Conservation (phyloP, 75 land plant genomes). For the Sequoia sempervirens region DNA sequence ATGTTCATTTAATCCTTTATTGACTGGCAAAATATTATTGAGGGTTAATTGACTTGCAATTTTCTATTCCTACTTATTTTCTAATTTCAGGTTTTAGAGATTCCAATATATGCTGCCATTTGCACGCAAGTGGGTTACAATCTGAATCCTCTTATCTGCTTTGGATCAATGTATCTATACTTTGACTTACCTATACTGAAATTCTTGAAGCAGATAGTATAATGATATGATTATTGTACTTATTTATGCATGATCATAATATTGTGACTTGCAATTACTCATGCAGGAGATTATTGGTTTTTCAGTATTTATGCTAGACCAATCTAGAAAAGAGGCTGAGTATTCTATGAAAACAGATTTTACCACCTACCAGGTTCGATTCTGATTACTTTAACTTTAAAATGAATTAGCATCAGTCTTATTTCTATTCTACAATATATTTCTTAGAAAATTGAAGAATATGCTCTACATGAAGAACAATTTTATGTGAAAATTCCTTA, state of each 20-base stretch:
- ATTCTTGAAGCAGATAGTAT: background rate
- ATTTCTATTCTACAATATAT: too few species aligned
- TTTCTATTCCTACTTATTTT: background rate
- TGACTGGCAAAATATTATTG: background rate
- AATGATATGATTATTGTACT: background rate
- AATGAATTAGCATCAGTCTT: too few species aligned
- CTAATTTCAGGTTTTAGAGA: background rate
- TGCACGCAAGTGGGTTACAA: background rate
- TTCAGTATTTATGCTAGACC: slow-evolving; percentile 81
- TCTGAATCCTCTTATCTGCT: background rate
- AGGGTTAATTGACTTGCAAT: background rate
- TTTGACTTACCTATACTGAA: background rate
- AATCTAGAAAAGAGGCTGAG: slow-evolving; percentile 93
- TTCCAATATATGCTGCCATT: background rate
- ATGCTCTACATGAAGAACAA: too few species aligned
- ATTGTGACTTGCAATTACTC: background rate
- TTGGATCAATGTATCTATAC: background rate
- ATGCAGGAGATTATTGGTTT: slow-evolving; percentile 92
- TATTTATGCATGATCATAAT: background rate
- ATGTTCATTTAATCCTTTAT: background rate
- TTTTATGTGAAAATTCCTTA: too few species aligned
- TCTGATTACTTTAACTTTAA: too few species aligned
- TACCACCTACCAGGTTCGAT: slow-evolving; percentile 66
- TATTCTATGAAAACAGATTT: slow-evolving; percentile 88
- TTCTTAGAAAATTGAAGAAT: too few species aligned